These are phyloP conservation scores for Mycena vulgaris DNA, from an alignment of 768 basidiomycete species.

Conservation along the genomic window DNA sequence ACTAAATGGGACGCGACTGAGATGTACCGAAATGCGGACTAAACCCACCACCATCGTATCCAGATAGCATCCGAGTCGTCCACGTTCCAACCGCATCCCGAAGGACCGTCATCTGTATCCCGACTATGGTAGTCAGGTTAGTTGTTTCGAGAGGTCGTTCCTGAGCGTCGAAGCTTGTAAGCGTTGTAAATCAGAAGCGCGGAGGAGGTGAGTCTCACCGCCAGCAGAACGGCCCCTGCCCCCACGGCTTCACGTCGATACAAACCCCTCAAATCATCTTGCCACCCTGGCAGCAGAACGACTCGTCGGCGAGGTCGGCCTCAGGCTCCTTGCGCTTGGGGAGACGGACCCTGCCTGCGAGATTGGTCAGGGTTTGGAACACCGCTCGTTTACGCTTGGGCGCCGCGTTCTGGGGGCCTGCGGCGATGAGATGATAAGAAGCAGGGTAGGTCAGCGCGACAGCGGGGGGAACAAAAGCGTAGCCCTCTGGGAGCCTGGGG, in stretches of 20 bases:
- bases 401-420: constrained; percentile 20
- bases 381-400: constrained; percentile 1
- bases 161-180: too few species aligned
- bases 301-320: constrained; percentile 5
- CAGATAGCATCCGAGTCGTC: too few species aligned
- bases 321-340: constrained; percentile 1
- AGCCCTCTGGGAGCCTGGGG: constrained; percentile 4
- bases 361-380: constrained; percentile 2
- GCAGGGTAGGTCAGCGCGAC: constrained; percentile 7
- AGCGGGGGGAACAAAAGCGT: constrained; percentile 10
- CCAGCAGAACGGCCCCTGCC: neutral
- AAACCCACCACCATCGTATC: neutral
- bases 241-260: neutral
- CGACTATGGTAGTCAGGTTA: constrained; percentile 10
- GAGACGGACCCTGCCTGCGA: neutral
- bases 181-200: too few species aligned
- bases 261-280: neutral
- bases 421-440: constrained; percentile 13
- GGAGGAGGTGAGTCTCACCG: neutral
- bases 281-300: neutral
- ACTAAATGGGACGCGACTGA: too few species aligned
- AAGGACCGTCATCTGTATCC: constrained; percentile 14
- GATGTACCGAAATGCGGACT: neutral
- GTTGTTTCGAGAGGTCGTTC: neutral
- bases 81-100: constrained; percentile 13